Percentiles rank a stretch among this genome's conserved stretches.
Evolutionary conservation across 2,329 filamentous ascomycete species (phyloP).

Genomic region (Coniochaeta sp.): DNA sequence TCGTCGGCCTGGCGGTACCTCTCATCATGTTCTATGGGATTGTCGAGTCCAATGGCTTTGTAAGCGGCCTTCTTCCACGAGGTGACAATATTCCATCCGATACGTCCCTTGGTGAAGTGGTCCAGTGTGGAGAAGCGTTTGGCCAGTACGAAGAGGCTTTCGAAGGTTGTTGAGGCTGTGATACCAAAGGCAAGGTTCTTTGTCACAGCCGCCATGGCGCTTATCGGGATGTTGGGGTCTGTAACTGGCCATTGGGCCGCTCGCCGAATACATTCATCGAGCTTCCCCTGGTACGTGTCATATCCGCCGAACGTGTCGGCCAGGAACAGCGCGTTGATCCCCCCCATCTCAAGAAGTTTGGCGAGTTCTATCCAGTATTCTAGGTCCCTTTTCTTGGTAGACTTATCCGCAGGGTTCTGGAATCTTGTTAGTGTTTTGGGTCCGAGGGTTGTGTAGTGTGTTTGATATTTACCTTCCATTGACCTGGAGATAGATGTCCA

Average conservation of each 20-base stretch:
- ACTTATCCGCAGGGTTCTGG: slow-evolving; percentile 54
- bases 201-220: slow-evolving; percentile 60
- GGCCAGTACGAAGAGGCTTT: slow-evolving; percentile 54
- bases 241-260: slow-evolving; percentile 60
- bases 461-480: slow-evolving; percentile 50
- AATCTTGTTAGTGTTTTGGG: background rate
- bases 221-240: slow-evolving; percentile 48
- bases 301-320: slow-evolving; percentile 61
- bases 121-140: slow-evolving; percentile 57
- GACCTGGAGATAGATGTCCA: slow-evolving; percentile 57
- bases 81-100: slow-evolving; percentile 64
- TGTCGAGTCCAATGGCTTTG: slow-evolving; percentile 48
- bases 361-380: slow-evolving; percentile 60
- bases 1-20: slow-evolving; percentile 46
- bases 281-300: slow-evolving; percentile 52
- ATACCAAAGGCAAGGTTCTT: slow-evolving; percentile 57
- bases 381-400: slow-evolving; percentile 51
- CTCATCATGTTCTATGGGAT: slow-evolving; percentile 46
- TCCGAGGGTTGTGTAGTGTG: slow-evolving; percentile 14
- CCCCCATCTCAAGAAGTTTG: slow-evolving; percentile 52
- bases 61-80: slow-evolving; percentile 53
- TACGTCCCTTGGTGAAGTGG: slow-evolving; percentile 52
- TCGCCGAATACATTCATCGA: slow-evolving; percentile 54
- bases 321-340: slow-evolving; percentile 58
- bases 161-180: slow-evolving; percentile 56